Base-by-base conservation (phyloP, 2,329 filamentous ascomycete genomes). In the Verticillium longisporum region DNA sequence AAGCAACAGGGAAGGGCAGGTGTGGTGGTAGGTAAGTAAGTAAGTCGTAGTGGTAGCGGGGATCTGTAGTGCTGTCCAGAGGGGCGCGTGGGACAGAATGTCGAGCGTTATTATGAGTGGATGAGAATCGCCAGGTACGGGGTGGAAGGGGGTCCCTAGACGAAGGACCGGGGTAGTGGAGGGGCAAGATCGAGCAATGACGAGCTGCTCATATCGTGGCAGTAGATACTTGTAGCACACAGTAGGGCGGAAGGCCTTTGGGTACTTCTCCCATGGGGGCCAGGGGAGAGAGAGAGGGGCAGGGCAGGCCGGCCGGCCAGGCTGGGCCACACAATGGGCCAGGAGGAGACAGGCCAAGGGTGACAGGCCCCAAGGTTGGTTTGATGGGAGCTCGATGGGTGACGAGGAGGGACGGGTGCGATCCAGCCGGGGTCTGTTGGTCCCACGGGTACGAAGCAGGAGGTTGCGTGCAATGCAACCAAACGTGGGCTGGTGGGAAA, bases 261-360 rank as follows among this genome's bases (percentile, higher is more conserved):
- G 41, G 41, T 18, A 50, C 41, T n/a, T 50, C 41, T 50, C 41
- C n/a, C 41, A 10, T 26, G 41, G n/a, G 41, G n/a, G 18, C 41
- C 41, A 26, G 41, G 37, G 41, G 18, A 50, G 18, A n/a, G 41
- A 26, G n/a, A 50, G n/a, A n/a, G n/a, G 41, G 4, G 41, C 18
- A 50, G 41, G 34, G 34, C 31, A 56, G 31, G 26, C 31, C 26
- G 55, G 34, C 26, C 26, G 26, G 55, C 55, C 26, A 34, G 34
- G 55, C 55, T 37, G 55, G 55, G 53, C 32, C 18, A 57, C 31
- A 60, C 38, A 36, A 18, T 31, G 57, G 34, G 55, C 55, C 55
- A 55, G 55, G 53, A 53, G 61, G 33, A 60, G 50, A 55, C 58
- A 37, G 32, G 38, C 54, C 61, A 61, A 63, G 33, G 26, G 58